phyloP scores from a whole-genome alignment of 306 rosid species.

The Castanopsis chinensis region DNA sequence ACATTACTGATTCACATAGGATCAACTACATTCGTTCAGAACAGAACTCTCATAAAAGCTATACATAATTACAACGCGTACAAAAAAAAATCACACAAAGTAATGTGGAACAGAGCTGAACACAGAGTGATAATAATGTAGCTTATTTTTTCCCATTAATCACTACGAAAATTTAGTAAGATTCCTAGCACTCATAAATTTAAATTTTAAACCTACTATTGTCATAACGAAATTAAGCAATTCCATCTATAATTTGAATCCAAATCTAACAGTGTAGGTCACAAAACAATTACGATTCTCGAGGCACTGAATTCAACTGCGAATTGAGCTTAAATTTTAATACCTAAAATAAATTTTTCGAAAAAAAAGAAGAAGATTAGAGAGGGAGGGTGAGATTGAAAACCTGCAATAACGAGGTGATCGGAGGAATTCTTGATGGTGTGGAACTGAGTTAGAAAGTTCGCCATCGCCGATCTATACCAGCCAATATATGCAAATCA shows the following conservation, averaged over 20 bases:
- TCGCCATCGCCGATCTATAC: constrained; percentile 71
- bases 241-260: constrained; percentile 7
- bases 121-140: neutral
- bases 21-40: neutral
- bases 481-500: constrained; percentile 29
- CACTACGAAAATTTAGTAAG: neutral
- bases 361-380: neutral
- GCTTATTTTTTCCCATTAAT: neutral
- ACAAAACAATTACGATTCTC: neutral
- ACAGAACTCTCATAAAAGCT: neutral
- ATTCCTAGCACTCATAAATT: neutral
- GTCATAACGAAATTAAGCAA: constrained; percentile 5
- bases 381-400: neutral
- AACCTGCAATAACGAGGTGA: constrained; percentile 91
- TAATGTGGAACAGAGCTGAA: too few relatives aligned
- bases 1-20: neutral
- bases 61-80: neutral
- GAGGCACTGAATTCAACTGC: neutral
- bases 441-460: constrained; percentile 94
- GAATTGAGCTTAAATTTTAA: constrained; percentile 13
- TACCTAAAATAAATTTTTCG: neutral
- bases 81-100: neutral
- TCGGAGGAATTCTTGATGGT: constrained; percentile 78
- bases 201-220: neutral
- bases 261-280: neutral